A percentile compares a stretch with the other conserved stretches of the same genome.
Evolutionary conservation across 2,329 filamentous ascomycete genomes (phyloP).

Genomic region (Talaromyces piceae): DNA sequence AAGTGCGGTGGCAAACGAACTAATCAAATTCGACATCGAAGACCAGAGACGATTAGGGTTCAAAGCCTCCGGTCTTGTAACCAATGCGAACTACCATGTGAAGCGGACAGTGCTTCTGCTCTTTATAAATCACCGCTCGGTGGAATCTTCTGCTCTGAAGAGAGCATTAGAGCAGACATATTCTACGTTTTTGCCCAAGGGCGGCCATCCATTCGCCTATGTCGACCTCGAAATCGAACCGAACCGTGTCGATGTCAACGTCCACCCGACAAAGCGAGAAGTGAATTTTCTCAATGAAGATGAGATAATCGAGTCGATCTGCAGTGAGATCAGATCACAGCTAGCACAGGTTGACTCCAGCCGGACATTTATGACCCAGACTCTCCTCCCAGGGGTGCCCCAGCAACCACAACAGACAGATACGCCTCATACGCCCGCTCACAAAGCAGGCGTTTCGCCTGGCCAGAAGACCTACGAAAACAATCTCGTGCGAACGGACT

Average conservation of each 20-base stretch:
- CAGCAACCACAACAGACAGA: conserved; percentile 15
- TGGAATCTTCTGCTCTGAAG: conserved; percentile 81
- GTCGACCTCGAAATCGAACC: conserved; percentile 89
- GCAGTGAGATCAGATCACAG: conserved; percentile 67
- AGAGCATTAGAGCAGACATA: conserved; percentile 91
- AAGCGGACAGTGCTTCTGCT: conserved; percentile 82
- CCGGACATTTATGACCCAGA: conserved; percentile 90
- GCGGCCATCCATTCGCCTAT: conserved; percentile 89
- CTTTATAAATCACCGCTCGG: conserved; percentile 93
- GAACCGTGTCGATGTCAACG: conserved; percentile 87
- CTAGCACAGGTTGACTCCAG: conserved; percentile 87
- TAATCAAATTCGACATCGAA: conserved; percentile 65
- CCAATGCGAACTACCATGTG: conserved; percentile 89
- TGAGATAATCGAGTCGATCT: conserved; percentile 83
- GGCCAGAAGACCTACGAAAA: conserved; percentile 65
- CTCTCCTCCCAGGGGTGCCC: conserved; percentile 64
- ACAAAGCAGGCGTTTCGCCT: conserved; percentile 17
- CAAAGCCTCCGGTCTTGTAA: conserved; percentile 70
- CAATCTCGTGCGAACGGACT: conserved; percentile 83
- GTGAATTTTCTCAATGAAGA: conserved; percentile 98
- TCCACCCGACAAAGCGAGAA: conserved; percentile 93
- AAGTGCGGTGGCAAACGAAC: conserved; percentile 73
- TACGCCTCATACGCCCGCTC: background rate
- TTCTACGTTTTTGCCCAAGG: conserved; percentile 78
- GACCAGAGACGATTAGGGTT: conserved; percentile 73